Conservation (phyloP, 2,329 filamentous ascomycete genomes). For the Talaromyces verruculosus region DNA sequence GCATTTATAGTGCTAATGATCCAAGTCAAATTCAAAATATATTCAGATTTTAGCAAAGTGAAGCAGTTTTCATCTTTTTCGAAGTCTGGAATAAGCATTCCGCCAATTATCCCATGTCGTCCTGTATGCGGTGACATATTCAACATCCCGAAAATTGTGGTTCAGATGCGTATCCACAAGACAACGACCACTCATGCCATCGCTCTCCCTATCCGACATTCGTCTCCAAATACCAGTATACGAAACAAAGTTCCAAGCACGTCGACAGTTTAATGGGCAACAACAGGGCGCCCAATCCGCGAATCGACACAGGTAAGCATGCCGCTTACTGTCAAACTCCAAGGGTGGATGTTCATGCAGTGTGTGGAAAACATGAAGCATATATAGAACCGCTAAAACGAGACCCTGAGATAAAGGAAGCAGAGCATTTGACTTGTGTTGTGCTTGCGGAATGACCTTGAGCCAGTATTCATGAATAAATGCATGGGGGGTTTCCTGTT, state of each 20-base stretch:
- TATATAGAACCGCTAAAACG: constrained; percentile 7
- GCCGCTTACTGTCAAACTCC: not conserved
- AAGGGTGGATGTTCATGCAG: not conserved
- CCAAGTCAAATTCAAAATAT: not conserved
- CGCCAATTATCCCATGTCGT: constrained; percentile 5
- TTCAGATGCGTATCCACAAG: constrained; percentile 16
- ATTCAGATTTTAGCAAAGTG: not conserved
- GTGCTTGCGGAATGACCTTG: constrained; percentile 3
- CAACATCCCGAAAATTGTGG: constrained; percentile 4
- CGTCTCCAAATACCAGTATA: constrained; percentile 13
- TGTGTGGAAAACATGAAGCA: constrained; percentile 11
- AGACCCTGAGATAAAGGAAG: constrained; percentile 8
- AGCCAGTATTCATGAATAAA: constrained; percentile 3
- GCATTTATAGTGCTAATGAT: not conserved
- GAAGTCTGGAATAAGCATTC: constrained; percentile 8
- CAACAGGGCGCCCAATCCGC: constrained; percentile 10
- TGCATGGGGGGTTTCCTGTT: not conserved
- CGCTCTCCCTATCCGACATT: not conserved
- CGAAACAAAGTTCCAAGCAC: constrained; percentile 13
- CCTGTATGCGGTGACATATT: constrained; percentile 2
- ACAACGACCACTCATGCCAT: not conserved
- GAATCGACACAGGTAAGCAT: constrained; percentile 7
- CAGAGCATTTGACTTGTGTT: not conserved
- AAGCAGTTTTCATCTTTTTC: not conserved
- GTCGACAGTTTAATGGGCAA: constrained; percentile 1